Evolutionary conservation across 2,329 filamentous ascomycete genomes (phyloP), one percentile per base, ranked within the genome.

Genomic region (Chaetomium olivaceum): DNA sequence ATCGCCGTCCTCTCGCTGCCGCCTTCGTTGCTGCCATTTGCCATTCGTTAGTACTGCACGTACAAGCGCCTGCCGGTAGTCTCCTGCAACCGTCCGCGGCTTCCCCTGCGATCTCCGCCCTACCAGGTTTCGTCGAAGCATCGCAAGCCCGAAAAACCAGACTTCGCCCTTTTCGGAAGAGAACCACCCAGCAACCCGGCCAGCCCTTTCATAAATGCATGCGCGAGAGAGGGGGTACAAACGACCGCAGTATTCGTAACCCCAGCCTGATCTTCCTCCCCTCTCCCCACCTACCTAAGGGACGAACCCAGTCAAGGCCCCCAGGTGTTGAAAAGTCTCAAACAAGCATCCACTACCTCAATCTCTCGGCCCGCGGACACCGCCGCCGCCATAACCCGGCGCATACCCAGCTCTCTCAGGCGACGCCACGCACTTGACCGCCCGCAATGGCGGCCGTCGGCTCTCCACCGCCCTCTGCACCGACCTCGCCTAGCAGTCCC

Each of bases 381-480:
- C 25, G 9, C 31, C 43, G 31, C 57, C 60, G 54, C 51, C 58
- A 62, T 54, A 51, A 59, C 55, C 58, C 59, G 55, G 56, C 54
- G 58, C 64, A 69, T 54, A 60, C 64, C 67, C 60, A 23, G 23
- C 43, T 60, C 54, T 60, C 31, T 51, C 54, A 59, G 64, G 59
- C 66, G 57, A 52, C 63, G 58, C 56, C 65, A 64, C 39, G 14
- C 33, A 52, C 57, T 58, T 50, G 39, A 61, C 62, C 64, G 60
- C 59, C 66, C 67, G 68, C 71, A 64, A 78, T 78, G 76, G 74
- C 76, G 63, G 73, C 76, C 64, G 72, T 74, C 57, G 65, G 74
- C 39, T 65, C 66, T 64, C 71, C 72, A 25, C 73, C 72, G 54
- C 67, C 71, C 19, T 68, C 72, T 25, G 66, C 73, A 9, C 61